Evolutionary conservation across 1,139 yeast genomes (phyloP).

Genomic region (Sugiyamaella neomexicana): DNA sequence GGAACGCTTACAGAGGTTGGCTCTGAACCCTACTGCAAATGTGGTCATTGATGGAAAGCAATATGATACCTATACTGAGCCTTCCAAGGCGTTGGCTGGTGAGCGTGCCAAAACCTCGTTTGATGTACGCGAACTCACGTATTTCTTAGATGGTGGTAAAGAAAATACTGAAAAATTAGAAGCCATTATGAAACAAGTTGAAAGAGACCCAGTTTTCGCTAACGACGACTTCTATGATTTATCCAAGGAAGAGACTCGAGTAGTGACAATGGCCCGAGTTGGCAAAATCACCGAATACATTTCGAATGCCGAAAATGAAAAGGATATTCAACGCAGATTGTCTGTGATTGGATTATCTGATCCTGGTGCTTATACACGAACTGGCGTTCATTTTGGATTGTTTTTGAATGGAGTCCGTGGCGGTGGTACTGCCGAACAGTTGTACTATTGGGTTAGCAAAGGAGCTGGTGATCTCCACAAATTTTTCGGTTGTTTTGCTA

Average conservation of each 20-base stretch:
- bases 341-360: conserved; percentile 50
- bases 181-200: conserved; percentile 49
- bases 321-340: conserved; percentile 38
- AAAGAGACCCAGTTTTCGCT: conserved; percentile 58
- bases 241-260: conserved; percentile 52
- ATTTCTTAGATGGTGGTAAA: conserved; percentile 57
- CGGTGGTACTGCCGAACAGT: conserved; percentile 63
- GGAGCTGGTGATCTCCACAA: conserved; percentile 66
- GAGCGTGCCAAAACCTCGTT: conserved; percentile 53
- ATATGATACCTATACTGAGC: conserved; percentile 40
- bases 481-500: conserved; percentile 86
- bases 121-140: conserved; percentile 50
- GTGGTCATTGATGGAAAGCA: conserved; percentile 36
- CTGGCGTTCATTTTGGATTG: conserved; percentile 71
- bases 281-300: conserved; percentile 50
- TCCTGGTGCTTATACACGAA: conserved; percentile 63
- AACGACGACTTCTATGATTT: conserved; percentile 54
- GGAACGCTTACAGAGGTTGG: background rate
- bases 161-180: conserved; percentile 48
- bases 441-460: conserved; percentile 68
- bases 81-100: conserved; percentile 43
- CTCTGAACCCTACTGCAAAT: conserved; percentile 31
- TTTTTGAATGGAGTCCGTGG: conserved; percentile 70
- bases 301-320: conserved; percentile 46
- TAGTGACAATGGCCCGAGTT: conserved; percentile 53